Evolutionary conservation across 2,329 filamentous ascomycete species (phyloP), one percentile per base, ranked within the genome.

Genomic region (Xylaria sp.): DNA sequence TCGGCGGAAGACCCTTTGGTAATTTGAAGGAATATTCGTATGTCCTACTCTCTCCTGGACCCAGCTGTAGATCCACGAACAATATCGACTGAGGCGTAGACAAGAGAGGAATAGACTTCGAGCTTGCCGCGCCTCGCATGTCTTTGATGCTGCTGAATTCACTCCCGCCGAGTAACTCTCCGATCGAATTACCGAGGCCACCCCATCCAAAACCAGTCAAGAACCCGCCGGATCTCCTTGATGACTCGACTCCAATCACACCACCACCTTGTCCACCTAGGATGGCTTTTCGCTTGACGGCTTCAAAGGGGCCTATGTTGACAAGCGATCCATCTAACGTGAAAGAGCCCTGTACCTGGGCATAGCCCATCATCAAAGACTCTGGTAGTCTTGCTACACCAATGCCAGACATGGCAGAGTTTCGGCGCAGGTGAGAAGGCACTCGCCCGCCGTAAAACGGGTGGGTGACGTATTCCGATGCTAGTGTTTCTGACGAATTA

Each of bases 351-450:
- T 91, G 90, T 2, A 97, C 85, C 68, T 99, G 94, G 2, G 91
- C 93, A 74, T 96, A 99, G 0, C 92, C 94, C 94, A 99, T 99
- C 86, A 99, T 95, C 57, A 99, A 77, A 1, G 88, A 87, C 72
- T 97, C 92, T 0, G 90, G 86, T 46, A 79, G 72, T 67, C 76
- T 79, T 47, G 78, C 71, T 52, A 77, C 76, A 63, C 76, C 75
- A 60, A 73, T 71, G 57, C 63, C 73, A 61, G 73, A 69, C 57
- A 80, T 69, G 55, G 74, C 76, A 34, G 82, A 80, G 61, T 74
- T 76, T 54, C 77, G 76, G 59, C 82, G 77, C 11, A 79, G 68
- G 63, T 83, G 78, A 2, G 75, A 70, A 34, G 80, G 76, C 30
- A 76, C 72, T 49, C 70, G 67, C 34, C 73, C 68, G 49, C 67